Conservation (phyloP, 768 basidiomycete species). For the Xerocomus potaroensis region DNA sequence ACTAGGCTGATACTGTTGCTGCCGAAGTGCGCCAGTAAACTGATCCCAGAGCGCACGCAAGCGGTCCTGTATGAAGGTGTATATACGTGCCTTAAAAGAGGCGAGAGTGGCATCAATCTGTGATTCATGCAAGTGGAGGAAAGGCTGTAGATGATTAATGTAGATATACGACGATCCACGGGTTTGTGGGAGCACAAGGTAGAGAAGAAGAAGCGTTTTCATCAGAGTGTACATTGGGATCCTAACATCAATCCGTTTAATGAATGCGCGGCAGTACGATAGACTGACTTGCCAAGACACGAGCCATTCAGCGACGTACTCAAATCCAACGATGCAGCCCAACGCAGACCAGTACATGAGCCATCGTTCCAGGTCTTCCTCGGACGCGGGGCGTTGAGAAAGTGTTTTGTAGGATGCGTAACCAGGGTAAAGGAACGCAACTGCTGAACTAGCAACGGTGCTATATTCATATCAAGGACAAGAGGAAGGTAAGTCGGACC, state of each 20-base stretch:
- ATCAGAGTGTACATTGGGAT: conserved; percentile 83
- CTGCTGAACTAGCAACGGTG: conserved; percentile 47
- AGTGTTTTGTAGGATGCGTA: conserved; percentile 97
- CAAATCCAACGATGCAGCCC: conserved; percentile 75
- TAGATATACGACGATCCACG: conserved; percentile 87
- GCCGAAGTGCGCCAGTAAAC: conserved; percentile 46
- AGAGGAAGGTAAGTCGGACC: conserved; percentile 25
- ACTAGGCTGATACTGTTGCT: conserved; percentile 38
- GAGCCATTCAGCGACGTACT: conserved; percentile 84
- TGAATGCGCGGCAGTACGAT: conserved; percentile 6
- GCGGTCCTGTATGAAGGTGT: conserved; percentile 61
- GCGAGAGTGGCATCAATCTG: conserved; percentile 83
- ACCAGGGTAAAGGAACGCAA: conserved; percentile 85
- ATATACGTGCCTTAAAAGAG: conserved; percentile 53
- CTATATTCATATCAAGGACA: not conserved
- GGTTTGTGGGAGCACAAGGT: conserved; percentile 86
- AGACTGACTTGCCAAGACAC: conserved; percentile 66
- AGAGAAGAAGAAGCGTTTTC: conserved; percentile 83
- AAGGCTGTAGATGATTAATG: conserved; percentile 70
- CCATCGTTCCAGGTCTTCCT: conserved; percentile 87
- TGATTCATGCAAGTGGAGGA: conserved; percentile 75
- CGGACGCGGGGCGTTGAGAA: conserved; percentile 79
- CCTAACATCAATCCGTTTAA: conserved; percentile 41
- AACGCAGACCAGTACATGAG: conserved; percentile 97
- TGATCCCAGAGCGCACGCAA: conserved; percentile 64